phyloP scores from a whole-genome alignment of 257 asterid genomes.

The Dorcoceras hygrometricum region DNA sequence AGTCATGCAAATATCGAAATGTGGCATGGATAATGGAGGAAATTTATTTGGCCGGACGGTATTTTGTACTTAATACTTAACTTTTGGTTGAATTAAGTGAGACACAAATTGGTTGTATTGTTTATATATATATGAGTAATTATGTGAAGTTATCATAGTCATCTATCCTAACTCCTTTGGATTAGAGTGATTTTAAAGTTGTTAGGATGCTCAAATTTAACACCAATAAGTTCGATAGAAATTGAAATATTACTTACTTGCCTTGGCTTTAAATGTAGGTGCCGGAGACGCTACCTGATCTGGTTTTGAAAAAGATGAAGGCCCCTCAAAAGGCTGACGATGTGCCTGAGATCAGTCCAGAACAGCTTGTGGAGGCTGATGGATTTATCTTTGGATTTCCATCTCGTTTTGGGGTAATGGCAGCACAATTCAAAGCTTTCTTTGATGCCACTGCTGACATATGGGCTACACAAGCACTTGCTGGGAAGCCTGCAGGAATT shows the following conservation, averaged over 20 bases:
- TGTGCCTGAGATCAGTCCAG: slow-evolving; percentile 73
- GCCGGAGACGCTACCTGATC: slow-evolving; percentile 70
- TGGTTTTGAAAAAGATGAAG: slow-evolving; percentile 75
- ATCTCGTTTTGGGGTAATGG: slow-evolving; percentile 94
- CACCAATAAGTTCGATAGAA: background rate
- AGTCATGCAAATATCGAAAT: background rate
- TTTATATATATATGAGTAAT: no score
- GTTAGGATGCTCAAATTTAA: background rate
- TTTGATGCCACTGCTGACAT: slow-evolving; percentile 65
- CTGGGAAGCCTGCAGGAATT: slow-evolving; percentile 94
- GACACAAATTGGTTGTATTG: background rate
- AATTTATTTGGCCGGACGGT: no score
- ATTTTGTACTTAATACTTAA: background rate
- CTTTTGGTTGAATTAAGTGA: background rate
- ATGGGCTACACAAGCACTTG: slow-evolving; percentile 80
- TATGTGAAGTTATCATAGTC: background rate
- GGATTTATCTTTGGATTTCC: slow-evolving; percentile 89
- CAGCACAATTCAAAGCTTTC: slow-evolving; percentile 89
- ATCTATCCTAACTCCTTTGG: background rate
- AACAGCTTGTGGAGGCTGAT: slow-evolving; percentile 85
- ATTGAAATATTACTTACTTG: background rate
- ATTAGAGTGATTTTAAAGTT: background rate
- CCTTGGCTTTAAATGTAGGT: slow-evolving; percentile 42
- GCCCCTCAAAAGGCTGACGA: slow-evolving; percentile 70
- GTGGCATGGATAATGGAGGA: no score